These are phyloP conservation scores for Nepenthes gracilis DNA, from an alignment of 148 eudicot genomes.

Conservation along the genomic window DNA sequence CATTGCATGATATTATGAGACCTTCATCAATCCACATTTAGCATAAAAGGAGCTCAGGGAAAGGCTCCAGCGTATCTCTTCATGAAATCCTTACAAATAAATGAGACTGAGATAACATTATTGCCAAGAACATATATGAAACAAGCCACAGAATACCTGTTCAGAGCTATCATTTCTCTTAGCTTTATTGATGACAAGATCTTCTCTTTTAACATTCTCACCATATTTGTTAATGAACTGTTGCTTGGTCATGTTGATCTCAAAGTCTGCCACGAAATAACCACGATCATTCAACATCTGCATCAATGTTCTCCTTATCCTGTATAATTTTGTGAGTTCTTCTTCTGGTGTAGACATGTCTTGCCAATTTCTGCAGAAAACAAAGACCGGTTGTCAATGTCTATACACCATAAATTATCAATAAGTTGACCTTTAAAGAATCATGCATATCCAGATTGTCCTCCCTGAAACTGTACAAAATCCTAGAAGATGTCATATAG, in stretches of 20 bases:
- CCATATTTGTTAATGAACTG: slow-evolving; percentile 52
- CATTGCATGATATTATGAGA: no score
- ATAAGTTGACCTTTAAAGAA: no score
- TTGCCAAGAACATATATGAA: not conserved
- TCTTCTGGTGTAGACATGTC: slow-evolving; percentile 39
- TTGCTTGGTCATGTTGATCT: slow-evolving; percentile 39
- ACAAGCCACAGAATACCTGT: slow-evolving; percentile 25
- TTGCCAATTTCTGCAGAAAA: not conserved
- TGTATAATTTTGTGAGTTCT: slow-evolving; percentile 31
- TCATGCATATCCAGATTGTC: no score
- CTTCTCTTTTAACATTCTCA: slow-evolving; percentile 47
- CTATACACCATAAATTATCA: no score
- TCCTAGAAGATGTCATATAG: no score
- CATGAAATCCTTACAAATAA: no score
- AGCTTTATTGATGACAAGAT: slow-evolving; percentile 38
- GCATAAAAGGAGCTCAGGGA: no score
- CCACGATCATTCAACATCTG: slow-evolving; percentile 60
- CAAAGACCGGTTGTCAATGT: no score
- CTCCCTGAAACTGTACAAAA: no score
- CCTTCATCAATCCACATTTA: no score
- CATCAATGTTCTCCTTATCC: slow-evolving; percentile 57
- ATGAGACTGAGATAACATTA: no score
- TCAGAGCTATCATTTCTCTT: slow-evolving; percentile 41
- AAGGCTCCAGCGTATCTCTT: no score
- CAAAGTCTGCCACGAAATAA: slow-evolving; percentile 48